A percentile compares a stretch with the other conserved stretches of the same genome.
phyloP scores from a whole-genome alignment of 148 eudicot genomes.

The Chenopodium formosanum region DNA sequence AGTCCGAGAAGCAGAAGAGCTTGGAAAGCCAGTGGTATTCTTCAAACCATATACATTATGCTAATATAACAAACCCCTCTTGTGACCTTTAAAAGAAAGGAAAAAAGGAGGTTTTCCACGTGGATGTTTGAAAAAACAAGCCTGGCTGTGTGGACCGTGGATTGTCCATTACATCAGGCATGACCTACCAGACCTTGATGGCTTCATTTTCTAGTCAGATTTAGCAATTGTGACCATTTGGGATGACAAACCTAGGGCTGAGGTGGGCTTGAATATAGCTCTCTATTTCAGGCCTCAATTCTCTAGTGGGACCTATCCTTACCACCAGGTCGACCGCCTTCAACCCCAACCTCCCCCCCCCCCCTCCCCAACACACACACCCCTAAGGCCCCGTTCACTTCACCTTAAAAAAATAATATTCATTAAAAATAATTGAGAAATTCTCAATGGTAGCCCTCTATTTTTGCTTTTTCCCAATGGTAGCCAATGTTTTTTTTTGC shows the following conservation, averaged over 20 bases:
- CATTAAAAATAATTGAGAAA: no score
- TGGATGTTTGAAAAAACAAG: neutral
- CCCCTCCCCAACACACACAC: no score
- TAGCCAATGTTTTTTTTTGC: no score
- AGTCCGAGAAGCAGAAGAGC: conserved; percentile 76
- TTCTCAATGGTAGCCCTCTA: no score
- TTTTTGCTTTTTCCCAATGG: no score
- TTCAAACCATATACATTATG: neutral
- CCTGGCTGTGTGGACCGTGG: neutral
- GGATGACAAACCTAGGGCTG: neutral
- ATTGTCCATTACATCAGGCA: neutral
- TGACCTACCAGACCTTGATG: neutral
- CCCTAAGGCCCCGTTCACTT: no score
- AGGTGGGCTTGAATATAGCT: neutral
- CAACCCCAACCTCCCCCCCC: no score
- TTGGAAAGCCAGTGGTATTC: conserved; percentile 74
- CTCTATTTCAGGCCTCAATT: neutral
- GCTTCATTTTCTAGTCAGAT: neutral
- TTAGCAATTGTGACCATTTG: neutral
- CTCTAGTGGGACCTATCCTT: neutral
- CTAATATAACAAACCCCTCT: neutral
- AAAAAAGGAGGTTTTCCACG: neutral
- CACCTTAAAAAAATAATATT: no score
- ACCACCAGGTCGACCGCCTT: neutral
- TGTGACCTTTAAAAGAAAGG: neutral